A percentile compares a stretch with the other conserved stretches of the same genome.
phyloP scores from a whole-genome alignment of 257 asterid genomes.

The Nicotiana tabacum region DNA sequence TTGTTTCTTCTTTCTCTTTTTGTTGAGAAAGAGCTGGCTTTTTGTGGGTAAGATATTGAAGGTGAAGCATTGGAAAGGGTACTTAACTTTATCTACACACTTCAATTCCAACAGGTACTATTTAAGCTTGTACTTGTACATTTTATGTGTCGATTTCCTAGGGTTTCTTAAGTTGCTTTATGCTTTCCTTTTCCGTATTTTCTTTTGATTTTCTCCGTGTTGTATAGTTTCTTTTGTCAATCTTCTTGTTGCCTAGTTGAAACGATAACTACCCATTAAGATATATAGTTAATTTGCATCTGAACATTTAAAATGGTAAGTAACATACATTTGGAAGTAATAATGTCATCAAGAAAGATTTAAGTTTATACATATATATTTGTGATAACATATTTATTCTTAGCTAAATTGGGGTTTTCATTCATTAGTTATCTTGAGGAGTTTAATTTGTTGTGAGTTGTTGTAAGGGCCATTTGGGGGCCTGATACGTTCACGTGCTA shows the following conservation, averaged over 20 bases:
- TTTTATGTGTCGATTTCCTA: neutral
- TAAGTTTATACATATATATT: too few species aligned
- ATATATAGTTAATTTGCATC: neutral
- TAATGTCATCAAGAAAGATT: too few species aligned
- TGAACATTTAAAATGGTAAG: too few species aligned
- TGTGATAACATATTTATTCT: too few species aligned
- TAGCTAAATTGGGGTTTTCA: too few species aligned
- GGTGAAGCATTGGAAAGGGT: neutral
- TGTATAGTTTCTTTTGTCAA: too few species aligned
- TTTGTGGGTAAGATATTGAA: neutral
- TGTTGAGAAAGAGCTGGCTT: neutral
- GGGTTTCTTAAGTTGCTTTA: neutral
- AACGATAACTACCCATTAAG: neutral
- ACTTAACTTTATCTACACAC: neutral
- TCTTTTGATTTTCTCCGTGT: too few species aligned
- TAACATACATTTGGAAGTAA: too few species aligned
- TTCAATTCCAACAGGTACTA: neutral
- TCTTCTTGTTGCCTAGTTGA: neutral
- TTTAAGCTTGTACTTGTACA: neutral
- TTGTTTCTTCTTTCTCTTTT: too few species aligned
- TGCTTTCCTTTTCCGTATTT: neutral
- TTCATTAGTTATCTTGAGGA: neutral
- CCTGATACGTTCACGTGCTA: constrained; percentile 32
- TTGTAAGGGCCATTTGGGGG: neutral
- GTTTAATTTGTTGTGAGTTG: neutral